phyloP scores from a whole-genome alignment of 176 grass and related monocot genomes.

The Oryza glumipatula region DNA sequence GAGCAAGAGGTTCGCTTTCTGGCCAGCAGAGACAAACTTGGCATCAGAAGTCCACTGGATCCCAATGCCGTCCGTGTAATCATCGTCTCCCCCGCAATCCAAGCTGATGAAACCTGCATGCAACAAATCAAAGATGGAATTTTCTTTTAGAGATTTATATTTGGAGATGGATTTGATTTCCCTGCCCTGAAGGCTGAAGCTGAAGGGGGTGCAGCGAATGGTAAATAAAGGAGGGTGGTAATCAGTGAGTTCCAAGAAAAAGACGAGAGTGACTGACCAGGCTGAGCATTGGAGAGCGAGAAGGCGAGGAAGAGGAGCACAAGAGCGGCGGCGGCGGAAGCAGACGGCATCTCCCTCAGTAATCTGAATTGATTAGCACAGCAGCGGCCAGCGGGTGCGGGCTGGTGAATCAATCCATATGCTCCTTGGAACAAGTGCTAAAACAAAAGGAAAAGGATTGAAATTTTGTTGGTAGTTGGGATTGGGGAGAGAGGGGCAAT shows the following conservation, averaged over 20 bases:
- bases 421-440: too few relatives aligned
- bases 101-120: constrained; percentile 82
- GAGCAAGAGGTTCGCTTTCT: constrained; percentile 45
- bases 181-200: background rate
- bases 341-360: constrained; percentile 48
- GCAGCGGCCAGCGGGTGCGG: too few relatives aligned
- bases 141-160: background rate
- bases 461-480: too few relatives aligned
- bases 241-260: background rate
- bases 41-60: constrained; percentile 80
- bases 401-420: too few relatives aligned
- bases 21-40: constrained; percentile 52
- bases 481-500: too few relatives aligned
- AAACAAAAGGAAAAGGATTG: too few relatives aligned
- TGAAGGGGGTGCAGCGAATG: background rate
- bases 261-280: constrained; percentile 25
- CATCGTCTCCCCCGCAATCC: constrained; percentile 77
- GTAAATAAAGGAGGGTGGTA: too few relatives aligned
- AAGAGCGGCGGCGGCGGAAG: background rate
- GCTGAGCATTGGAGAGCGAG: constrained; percentile 41
- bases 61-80: constrained; percentile 73
- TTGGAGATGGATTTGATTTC: background rate
- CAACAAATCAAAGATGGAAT: background rate
- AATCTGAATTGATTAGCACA: too few relatives aligned
- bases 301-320: constrained; percentile 18